phyloP scores from a whole-genome alignment of 2,329 filamentous ascomycete genomes.

The Cytospora piceicola region DNA sequence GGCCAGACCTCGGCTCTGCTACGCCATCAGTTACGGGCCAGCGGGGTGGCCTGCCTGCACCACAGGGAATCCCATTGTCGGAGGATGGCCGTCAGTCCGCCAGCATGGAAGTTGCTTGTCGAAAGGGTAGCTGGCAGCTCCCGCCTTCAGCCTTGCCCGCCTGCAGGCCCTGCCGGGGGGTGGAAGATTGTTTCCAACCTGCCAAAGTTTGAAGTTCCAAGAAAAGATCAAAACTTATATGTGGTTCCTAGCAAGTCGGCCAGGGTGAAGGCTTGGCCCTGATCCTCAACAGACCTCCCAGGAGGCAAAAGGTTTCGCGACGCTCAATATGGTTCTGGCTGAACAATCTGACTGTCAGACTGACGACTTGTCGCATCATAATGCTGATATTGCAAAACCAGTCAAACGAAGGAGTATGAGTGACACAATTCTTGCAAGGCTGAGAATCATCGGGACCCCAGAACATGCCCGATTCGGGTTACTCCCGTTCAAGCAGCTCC shows the following conservation, averaged over 20 bases:
- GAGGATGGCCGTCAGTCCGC: slow-evolving; percentile 21
- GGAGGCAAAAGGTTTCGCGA: not conserved
- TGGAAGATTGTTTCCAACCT: not conserved
- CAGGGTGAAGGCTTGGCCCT: not conserved
- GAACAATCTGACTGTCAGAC: not conserved
- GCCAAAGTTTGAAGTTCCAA: not conserved
- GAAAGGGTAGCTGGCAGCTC: slow-evolving; percentile 17
- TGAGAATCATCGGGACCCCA: not conserved
- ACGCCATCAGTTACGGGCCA: not conserved
- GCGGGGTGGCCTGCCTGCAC: slow-evolving; percentile 12
- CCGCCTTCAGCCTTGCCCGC: slow-evolving; percentile 10
- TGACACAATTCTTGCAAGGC: not conserved
- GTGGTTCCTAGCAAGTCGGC: not conserved
- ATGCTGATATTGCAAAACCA: not conserved
- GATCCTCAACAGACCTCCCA: not conserved
- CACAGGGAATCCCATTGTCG: slow-evolving; percentile 23
- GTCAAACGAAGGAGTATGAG: not conserved
- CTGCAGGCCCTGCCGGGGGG: not conserved
- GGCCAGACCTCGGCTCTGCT: slow-evolving; percentile 20
- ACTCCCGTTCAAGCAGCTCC: slow-evolving; percentile 20
- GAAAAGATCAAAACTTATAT: not conserved
- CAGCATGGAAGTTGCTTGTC: slow-evolving; percentile 21
- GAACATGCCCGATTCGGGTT: slow-evolving; percentile 3
- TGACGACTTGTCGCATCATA: not conserved
- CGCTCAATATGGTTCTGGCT: not conserved